Base-by-base conservation (phyloP, 805 yeast genomes). In the Ogataea chonburiensis region DNA sequence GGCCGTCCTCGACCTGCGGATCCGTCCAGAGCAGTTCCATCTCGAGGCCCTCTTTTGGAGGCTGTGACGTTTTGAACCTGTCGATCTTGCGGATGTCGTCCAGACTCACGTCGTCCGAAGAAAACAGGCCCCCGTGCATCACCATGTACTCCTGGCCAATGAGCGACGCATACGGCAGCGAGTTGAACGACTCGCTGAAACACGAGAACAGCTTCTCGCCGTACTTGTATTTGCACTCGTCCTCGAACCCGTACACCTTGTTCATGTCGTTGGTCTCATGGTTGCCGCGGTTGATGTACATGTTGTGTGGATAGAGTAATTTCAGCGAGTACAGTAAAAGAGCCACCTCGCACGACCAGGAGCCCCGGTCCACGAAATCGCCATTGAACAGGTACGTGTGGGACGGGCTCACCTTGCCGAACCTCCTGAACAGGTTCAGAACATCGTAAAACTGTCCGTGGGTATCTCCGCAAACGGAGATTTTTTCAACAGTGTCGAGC, bases 11-110 rank as follows among this genome's bases (percentile, higher is more conserved):
- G 0, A 68, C 67, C 60, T 88, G 97, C 1, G 98, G 98, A 61
- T 93, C 98, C 0, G 97, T 86, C 98, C 98, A 93, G 43, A 93
- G 68, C 55, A 93, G 70, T 56, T 93, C 98, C 97, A 91, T 93
- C 61, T 91, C 95, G 22, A 87, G 68, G 7, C 98, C 98, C 34
- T 84, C 86, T 50, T 81, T 76, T 28, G 95, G 91, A 17, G 98
- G 98, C 61, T 86, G 96, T 15, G 77, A 68, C 27, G 54, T 47
- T 7, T 72, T 70, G 57, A 84, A 82, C 38, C 96, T 71, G 48
- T 87, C 75, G 43, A 83, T 69, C 18, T 72, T 66, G 49, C 82
- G 78, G 49, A 93, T 77, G 46, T 91, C 95, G 15, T 80, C 78
- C 23, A 93, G 55, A 1, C 79, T 78, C 14, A 84, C 76, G 21